Evolutionary conservation across 805 yeast genomes (phyloP).

Genomic region (Candida parachauliodes): DNA sequence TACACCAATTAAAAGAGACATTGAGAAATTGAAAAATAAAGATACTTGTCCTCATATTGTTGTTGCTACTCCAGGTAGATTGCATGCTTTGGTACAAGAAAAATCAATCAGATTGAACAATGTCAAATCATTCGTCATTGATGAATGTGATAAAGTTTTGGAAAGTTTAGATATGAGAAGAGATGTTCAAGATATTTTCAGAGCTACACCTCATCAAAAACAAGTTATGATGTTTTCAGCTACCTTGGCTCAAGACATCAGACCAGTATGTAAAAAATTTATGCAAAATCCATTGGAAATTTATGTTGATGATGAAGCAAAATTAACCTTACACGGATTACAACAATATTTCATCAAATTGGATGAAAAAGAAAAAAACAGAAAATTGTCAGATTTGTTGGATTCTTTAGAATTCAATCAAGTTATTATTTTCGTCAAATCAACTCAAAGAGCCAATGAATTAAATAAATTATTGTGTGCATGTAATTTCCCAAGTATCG

Average conservation of each 20-base stretch:
- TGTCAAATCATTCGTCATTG: slow-evolving; percentile 91
- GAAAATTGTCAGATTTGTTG: slow-evolving; percentile 84
- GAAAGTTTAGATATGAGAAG: slow-evolving; percentile 93
- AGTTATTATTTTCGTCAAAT: slow-evolving; percentile 92
- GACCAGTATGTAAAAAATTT: slow-evolving; percentile 96
- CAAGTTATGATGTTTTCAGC: slow-evolving; percentile 99
- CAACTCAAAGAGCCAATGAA: slow-evolving; percentile 88
- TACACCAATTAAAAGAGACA: slow-evolving; percentile 77
- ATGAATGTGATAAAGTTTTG: slow-evolving; percentile 97
- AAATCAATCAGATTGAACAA: slow-evolving; percentile 81
- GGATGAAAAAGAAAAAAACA: slow-evolving; percentile 88
- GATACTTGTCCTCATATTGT: slow-evolving; percentile 95
- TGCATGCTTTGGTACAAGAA: slow-evolving; percentile 90
- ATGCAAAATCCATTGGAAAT: slow-evolving; percentile 97
- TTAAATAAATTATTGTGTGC: slow-evolving; percentile 84
- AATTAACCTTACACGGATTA: slow-evolving; percentile 94
- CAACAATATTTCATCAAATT: slow-evolving; percentile 94
- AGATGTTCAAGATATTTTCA: slow-evolving; percentile 96
- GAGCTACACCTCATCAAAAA: slow-evolving; percentile 96
- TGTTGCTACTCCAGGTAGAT: slow-evolving; percentile 98
- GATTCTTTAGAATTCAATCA: slow-evolving; percentile 96
- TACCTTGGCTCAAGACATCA: slow-evolving; percentile 87
- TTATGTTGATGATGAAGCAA: slow-evolving; percentile 96
- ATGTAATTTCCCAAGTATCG: slow-evolving; percentile 94
- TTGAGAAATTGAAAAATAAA: slow-evolving; percentile 82